Evolutionary conservation across 164 flowering plant genomes (phyloP).

Genomic region (Sedum album): DNA sequence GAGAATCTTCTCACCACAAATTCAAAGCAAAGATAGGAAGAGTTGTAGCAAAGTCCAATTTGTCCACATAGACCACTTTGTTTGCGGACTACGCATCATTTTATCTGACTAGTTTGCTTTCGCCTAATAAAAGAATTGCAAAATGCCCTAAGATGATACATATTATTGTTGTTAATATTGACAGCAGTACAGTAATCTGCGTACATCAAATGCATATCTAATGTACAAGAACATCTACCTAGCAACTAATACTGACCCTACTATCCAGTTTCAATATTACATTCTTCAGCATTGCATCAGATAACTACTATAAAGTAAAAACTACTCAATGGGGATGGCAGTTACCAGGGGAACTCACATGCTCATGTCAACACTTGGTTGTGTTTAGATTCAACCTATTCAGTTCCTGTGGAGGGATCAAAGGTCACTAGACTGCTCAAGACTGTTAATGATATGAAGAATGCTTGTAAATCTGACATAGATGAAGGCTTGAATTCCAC

Average conservation of each 20-base stretch:
- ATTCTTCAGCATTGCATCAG: neutral
- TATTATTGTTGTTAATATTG: too few relatives aligned
- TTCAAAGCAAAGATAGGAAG: too few relatives aligned
- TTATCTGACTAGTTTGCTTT: too few relatives aligned
- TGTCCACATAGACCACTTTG: too few relatives aligned
- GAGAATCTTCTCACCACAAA: too few relatives aligned
- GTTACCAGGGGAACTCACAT: neutral
- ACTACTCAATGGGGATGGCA: neutral
- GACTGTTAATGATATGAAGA: constrained; percentile 55
- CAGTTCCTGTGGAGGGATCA: neutral
- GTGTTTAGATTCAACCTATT: neutral
- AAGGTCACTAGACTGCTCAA: constrained; percentile 25
- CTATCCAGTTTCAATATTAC: neutral
- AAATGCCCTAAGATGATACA: neutral
- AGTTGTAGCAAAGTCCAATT: too few relatives aligned
- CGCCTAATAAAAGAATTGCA: too few relatives aligned
- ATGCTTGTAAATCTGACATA: constrained; percentile 64
- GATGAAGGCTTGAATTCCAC: constrained; percentile 40
- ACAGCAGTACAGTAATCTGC: neutral
- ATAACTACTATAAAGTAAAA: neutral
- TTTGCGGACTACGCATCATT: too few relatives aligned
- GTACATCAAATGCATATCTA: neutral
- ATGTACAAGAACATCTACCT: neutral
- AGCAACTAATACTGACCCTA: neutral
- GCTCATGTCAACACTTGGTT: neutral